Evolutionary conservation across 768 basidiomycete species (phyloP), one percentile per base, ranked within the genome.

Genomic region (Amanita exitialis): DNA sequence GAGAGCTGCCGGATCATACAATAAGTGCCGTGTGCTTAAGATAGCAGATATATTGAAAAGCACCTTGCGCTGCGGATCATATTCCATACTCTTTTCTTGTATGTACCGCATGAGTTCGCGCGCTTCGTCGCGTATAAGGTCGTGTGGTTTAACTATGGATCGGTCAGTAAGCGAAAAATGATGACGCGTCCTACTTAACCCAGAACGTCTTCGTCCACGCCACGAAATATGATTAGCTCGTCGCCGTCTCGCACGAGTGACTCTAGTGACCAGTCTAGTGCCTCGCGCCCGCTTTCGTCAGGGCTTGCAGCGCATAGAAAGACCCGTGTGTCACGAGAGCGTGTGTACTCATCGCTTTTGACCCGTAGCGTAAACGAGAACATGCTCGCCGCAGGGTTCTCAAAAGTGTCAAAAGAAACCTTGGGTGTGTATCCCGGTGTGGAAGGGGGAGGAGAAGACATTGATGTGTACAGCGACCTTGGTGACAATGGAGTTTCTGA

Each of bases 221-320:
- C 95, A 34, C 95, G 73, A 52, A 90, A 88, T 7, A 97, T 86
- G 51, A 99, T 82, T 18, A 98, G 69, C 66, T 98, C 95, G 62
- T 98, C 95, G 1, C 90, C 89, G 51, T 90, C 86, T 64, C 89
- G 85, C 6, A 85, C 80, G 9, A 99, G 74, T 30, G 77, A 75
- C 58, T 90, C 87, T 25, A 97, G 74, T n/a, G 80, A 74, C 95
- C 95, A 99, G 51, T 96, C 90, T 6, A 98, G 70, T 0, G 95
- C 94, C 59, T 92, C 82, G 5, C 74, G 67, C 0, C 94, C 94
- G 53, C 86, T 89, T 67, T 95, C 93, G 58, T 96, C 93, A 0
- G 83, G 73, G 39, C 88, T 89, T 1, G 90, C 77, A 0, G 94
- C 94, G 53, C 92, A 94, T 0, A 96, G 74, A 65, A 91, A 98